A percentile compares a stretch with the other conserved stretches of the same genome.
These are phyloP conservation scores for Paecilomyces niveus DNA, from an alignment of 2,329 filamentous ascomycete genomes.

Conservation along the genomic window DNA sequence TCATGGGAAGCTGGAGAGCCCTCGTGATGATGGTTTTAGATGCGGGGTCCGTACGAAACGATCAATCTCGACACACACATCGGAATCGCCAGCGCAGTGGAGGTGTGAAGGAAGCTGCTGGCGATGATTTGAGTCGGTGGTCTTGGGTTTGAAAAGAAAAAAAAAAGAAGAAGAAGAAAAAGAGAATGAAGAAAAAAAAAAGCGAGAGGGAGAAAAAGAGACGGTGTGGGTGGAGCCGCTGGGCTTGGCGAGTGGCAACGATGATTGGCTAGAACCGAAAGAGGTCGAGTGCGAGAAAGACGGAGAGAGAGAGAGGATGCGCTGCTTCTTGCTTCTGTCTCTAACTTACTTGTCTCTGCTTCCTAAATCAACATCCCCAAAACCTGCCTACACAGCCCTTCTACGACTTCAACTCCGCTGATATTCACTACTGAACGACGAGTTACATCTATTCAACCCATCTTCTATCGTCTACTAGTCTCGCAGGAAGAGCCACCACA, in stretches of 20 bases:
- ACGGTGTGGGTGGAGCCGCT: conserved; percentile 19
- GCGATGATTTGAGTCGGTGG: conserved; percentile 71
- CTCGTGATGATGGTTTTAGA: conserved; percentile 80
- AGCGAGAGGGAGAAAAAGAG: conserved; percentile 18
- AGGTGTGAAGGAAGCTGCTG: conserved; percentile 48
- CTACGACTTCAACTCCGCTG: conserved; percentile 10
- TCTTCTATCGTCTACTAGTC: not conserved
- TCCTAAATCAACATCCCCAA: conserved; percentile 21
- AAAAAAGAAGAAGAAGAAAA: conserved; percentile 24
- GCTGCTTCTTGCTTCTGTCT: conserved; percentile 10
- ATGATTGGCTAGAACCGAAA: conserved; percentile 22
- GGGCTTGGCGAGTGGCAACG: conserved; percentile 4
- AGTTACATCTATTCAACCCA: not conserved
- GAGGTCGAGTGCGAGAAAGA: not conserved
- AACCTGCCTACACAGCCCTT: conserved; percentile 8
- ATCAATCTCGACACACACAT: conserved; percentile 64
- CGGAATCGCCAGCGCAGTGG: conserved; percentile 64
- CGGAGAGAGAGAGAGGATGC: conserved; percentile 4
- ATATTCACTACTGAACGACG: not conserved
- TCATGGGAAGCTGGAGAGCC: conserved; percentile 35
- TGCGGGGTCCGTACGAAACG: conserved; percentile 43
- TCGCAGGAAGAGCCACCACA: not conserved
- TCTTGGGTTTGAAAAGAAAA: conserved; percentile 48
- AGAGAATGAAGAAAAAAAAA: conserved; percentile 11
- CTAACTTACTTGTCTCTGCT: conserved; percentile 1